phyloP scores from a whole-genome alignment of 805 yeast genomes.

The Sungouiozyma intestinalis region DNA sequence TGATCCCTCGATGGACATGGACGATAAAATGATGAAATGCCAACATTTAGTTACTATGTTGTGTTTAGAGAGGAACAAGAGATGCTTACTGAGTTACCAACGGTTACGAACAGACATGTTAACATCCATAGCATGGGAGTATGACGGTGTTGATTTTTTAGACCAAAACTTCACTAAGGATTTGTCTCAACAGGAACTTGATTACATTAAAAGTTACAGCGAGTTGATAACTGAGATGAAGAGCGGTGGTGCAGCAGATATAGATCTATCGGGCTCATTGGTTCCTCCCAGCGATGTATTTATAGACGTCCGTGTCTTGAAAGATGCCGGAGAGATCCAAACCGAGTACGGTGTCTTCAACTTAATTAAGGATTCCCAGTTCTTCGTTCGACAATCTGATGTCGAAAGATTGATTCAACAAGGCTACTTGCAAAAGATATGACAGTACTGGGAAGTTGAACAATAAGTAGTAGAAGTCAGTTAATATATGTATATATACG shows the following conservation, averaged over 20 bases:
- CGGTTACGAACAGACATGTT: conserved; percentile 56
- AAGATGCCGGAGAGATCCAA: conserved; percentile 94
- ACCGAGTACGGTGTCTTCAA: conserved; percentile 96
- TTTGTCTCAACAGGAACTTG: conserved; percentile 69
- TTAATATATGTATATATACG: neutral
- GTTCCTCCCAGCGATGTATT: conserved; percentile 88
- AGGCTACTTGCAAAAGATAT: conserved; percentile 76
- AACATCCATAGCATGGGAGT: conserved; percentile 63
- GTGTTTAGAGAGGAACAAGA: conserved; percentile 77
- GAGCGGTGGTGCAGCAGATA: conserved; percentile 52
- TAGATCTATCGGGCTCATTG: conserved; percentile 81
- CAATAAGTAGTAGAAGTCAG: neutral
- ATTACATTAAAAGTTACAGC: conserved; percentile 60
- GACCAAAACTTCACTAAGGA: conserved; percentile 36
- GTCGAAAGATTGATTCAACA: conserved; percentile 91
- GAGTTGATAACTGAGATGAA: conserved; percentile 67
- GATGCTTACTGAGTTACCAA: conserved; percentile 83
- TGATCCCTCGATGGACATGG: conserved; percentile 4
- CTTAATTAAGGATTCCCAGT: conserved; percentile 85
- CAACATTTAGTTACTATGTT: conserved; percentile 50
- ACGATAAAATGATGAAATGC: conserved; percentile 44
- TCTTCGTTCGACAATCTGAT: conserved; percentile 86
- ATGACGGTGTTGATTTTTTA: conserved; percentile 27
- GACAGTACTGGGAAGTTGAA: conserved; percentile 4
- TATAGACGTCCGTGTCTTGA: conserved; percentile 84